Evolutionary conservation across 768 basidiomycete genomes (phyloP), one percentile per base, ranked within the genome.

Genomic region (Xerocomellus chrysenteron): DNA sequence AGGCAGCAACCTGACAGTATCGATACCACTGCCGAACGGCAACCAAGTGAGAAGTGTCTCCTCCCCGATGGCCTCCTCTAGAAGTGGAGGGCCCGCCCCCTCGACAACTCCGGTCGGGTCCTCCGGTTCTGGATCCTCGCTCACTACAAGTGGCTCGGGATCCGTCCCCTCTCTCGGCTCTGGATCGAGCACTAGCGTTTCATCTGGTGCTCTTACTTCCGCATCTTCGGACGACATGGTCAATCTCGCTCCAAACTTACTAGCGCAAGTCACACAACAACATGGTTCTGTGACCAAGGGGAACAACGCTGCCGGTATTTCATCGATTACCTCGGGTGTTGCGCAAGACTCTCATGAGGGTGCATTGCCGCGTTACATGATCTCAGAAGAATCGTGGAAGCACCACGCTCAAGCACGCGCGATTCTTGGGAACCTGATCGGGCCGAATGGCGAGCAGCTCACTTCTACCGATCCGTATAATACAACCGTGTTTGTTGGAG

Each of bases 381-480:
- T 86, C 39, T 79, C 82, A 26, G 88, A 90, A 68, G 89, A 90
- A 67, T 87, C 89, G 9, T 89, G 87, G 88, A 88, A 90, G 69
- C 90, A 91, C 61, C 87, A 91, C 50, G 85, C 86, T 1, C 91
- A 92, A 70, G 90, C 90, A 43, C 83, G 88, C 7, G 88, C 90
- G 2, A 90, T 92, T 54, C 73, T 93, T 54, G 87, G 89, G 12
- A 92, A 90, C 64, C 74, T 92, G 19, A 90, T 93, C 41, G 91
- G 92, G 21, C 90, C 89, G 1, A 91, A 92, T 58, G 92, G 90
- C 54, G 88, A 92, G 74, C 85, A 91, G 70, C 76, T 93, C 59
- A 91, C 90, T 30, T 90, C 89, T 24, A 91, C 88, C 21, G 94
- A 96, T 65, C 94, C 94, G n/a, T 93, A 94, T 67, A 97, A 96